phyloP scores from a whole-genome alignment of 1,139 yeast genomes.

The Yamadazyma dushanensis region DNA sequence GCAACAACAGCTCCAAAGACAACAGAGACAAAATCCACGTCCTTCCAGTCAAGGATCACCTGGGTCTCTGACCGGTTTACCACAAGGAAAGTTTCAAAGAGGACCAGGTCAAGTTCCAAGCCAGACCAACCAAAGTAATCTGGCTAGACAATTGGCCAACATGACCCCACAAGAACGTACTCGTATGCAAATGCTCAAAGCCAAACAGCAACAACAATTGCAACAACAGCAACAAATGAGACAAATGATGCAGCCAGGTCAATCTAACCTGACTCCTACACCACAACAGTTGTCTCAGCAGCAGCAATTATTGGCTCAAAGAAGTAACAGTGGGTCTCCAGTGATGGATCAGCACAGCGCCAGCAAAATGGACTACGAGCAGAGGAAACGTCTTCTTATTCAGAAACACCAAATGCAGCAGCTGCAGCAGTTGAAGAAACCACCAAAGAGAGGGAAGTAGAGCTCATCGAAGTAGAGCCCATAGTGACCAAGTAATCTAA shows the following conservation, averaged over 20 bases:
- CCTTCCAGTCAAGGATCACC: constrained; percentile 12
- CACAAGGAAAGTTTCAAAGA: constrained; percentile 47
- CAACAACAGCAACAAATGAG: constrained; percentile 23
- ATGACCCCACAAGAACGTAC: constrained; percentile 39
- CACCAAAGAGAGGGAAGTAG: constrained; percentile 10
- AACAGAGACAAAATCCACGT: constrained; percentile 31
- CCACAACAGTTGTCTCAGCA: constrained; percentile 11
- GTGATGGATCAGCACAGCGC: constrained; percentile 17
- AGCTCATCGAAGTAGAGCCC: no score
- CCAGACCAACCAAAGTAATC: constrained; percentile 22
- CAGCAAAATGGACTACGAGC: constrained; percentile 32
- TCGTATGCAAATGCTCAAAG: constrained; percentile 39
- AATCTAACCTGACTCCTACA: constrained; percentile 9
- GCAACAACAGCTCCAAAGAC: constrained; percentile 45
- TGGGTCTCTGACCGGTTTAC: no score
- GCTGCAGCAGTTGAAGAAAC: constrained; percentile 13
- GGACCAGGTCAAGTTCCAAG: constrained; percentile 33
- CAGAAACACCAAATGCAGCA: constrained; percentile 25
- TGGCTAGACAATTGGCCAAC: constrained; percentile 30
- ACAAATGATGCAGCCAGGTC: constrained; percentile 8
- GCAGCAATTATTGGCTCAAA: constrained; percentile 12
- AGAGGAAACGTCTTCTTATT: constrained; percentile 26
- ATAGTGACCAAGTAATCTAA: no score
- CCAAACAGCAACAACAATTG: constrained; percentile 34
- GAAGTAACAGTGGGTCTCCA: constrained; percentile 17